These are phyloP conservation scores for Eucalyptus microcorys DNA, from an alignment of 345 rosid species.

Conservation along the genomic window DNA sequence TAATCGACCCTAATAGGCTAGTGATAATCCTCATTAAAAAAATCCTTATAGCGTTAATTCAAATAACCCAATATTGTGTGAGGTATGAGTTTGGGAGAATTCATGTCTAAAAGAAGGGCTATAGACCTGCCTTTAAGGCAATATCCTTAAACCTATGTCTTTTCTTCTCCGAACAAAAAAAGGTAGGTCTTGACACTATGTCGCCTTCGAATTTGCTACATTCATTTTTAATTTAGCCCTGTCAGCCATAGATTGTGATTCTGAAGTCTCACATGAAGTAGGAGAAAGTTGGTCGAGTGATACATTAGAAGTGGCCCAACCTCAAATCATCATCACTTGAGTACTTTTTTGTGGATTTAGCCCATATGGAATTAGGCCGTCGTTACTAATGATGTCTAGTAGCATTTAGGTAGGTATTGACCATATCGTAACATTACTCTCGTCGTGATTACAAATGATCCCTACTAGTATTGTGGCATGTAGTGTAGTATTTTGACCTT, in stretches of 20 bases:
- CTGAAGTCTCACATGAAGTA: neutral
- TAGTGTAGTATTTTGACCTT: neutral
- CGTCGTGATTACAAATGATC: neutral
- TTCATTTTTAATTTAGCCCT: neutral
- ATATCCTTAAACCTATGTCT: no score
- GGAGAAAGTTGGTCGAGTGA: neutral
- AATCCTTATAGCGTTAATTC: fast-evolving
- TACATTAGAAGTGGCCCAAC: neutral
- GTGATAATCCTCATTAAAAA: no score
- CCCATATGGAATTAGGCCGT: neutral
- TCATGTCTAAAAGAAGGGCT: no score
- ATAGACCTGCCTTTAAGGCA: no score
- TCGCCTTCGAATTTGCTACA: no score
- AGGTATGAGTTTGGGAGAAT: fast-evolving
- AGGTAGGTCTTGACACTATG: no score
- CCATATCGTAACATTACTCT: no score
- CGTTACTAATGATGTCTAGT: neutral
- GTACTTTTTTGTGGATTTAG: neutral
- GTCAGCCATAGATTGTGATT: neutral
- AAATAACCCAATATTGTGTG: no score
- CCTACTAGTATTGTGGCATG: neutral
- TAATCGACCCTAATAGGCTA: fast-evolving
- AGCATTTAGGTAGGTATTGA: no score
- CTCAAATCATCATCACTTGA: neutral
- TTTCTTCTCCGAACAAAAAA: no score